Conservation (phyloP, 352 stramenopile genomes). For the Hyaloperonospora brassicae region DNA sequence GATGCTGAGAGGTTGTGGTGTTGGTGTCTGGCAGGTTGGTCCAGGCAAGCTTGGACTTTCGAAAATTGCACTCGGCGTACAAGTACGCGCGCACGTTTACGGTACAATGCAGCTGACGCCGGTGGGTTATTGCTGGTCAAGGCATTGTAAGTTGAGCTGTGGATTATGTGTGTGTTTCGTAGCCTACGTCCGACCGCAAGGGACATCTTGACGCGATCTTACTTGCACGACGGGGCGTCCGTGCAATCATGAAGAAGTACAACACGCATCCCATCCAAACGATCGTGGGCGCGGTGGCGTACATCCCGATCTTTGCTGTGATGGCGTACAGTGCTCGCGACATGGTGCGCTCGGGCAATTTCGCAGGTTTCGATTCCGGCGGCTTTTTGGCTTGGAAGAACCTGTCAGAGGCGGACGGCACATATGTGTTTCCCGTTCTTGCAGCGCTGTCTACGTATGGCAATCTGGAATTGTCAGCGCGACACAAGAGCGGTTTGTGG, state of each 20-base stretch:
- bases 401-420: constrained; percentile 53
- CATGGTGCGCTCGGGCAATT: constrained; percentile 66
- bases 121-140: too few relatives aligned
- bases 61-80: constrained; percentile 62
- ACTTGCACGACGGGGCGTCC: constrained; percentile 39
- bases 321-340: constrained; percentile 70
- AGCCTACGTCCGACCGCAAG: constrained; percentile 33
- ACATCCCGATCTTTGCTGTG: constrained; percentile 67
- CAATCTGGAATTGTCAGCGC: constrained; percentile 47
- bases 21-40: constrained; percentile 30
- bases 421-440: constrained; percentile 48
- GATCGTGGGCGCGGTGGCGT: constrained; percentile 48
- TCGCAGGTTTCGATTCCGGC: constrained; percentile 49
- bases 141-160: too few relatives aligned
- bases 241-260: constrained; percentile 67
- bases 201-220: constrained; percentile 44
- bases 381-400: constrained; percentile 62
- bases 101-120: too few relatives aligned
- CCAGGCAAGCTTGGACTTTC: constrained; percentile 45
- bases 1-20: constrained; percentile 4
- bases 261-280: constrained; percentile 62
- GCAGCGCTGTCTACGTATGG: constrained; percentile 51
- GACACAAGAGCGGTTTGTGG: constrained; percentile 44
- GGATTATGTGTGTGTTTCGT: too few relatives aligned
- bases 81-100: constrained; percentile 64